Evolutionary conservation across 345 rosid species (phyloP).

Genomic region (Eucalyptus dawsonii): DNA sequence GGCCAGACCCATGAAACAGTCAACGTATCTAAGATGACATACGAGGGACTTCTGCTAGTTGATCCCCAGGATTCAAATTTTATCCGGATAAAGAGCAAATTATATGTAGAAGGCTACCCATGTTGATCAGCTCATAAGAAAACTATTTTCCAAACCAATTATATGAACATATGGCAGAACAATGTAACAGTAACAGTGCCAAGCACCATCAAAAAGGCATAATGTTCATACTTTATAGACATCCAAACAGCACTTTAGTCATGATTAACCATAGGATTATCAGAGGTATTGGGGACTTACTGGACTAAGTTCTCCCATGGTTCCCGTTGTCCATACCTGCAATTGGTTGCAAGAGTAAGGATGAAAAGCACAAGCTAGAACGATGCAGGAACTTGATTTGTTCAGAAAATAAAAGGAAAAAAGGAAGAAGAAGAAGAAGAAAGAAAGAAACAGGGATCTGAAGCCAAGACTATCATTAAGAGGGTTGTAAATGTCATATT

Average conservation of each 20-base stretch:
- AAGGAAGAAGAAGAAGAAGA: neutral
- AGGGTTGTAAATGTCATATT: neutral
- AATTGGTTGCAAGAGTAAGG: neutral
- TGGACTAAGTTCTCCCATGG: conserved; percentile 88
- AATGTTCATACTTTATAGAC: neutral
- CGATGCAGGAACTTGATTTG: neutral
- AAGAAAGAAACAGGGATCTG: neutral
- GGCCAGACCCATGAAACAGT: neutral
- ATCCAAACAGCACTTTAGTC: neutral
- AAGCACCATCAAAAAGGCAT: neutral
- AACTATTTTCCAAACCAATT: neutral
- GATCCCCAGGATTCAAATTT: neutral
- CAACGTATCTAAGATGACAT: neutral
- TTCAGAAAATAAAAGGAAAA: neutral
- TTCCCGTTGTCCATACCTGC: conserved; percentile 91
- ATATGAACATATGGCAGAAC: neutral
- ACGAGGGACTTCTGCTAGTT: neutral
- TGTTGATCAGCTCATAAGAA: neutral
- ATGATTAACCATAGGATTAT: neutral
- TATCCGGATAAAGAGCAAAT: neutral
- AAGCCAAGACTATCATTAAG: neutral
- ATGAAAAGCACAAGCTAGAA: neutral
- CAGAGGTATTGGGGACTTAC: conserved; percentile 13
- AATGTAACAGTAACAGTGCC: neutral
- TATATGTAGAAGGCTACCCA: neutral